These are phyloP conservation scores for Coemansia sp. DNA, from an alignment of 192 early-diverging fungal genomes.

Conservation along the genomic window DNA sequence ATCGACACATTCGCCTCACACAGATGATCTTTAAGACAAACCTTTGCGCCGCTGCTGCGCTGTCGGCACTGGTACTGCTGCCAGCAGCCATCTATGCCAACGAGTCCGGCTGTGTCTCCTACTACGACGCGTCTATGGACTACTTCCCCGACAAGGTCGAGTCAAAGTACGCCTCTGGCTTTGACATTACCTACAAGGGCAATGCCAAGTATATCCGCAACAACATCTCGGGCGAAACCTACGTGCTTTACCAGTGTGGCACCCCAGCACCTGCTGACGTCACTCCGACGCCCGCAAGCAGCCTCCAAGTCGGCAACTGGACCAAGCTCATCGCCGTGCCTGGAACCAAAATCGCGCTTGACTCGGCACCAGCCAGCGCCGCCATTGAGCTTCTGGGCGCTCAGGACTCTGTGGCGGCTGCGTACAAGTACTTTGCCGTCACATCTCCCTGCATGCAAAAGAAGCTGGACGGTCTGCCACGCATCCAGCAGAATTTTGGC, in stretches of 20 bases:
- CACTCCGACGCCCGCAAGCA: slow-evolving; percentile 51
- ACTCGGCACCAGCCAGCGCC: slow-evolving; percentile 50
- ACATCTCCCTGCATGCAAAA: slow-evolving; percentile 60
- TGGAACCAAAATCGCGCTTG: slow-evolving; percentile 38
- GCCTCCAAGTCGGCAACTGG: slow-evolving; percentile 51
- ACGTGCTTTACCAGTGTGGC: slow-evolving; percentile 75
- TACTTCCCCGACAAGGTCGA: slow-evolving; percentile 59
- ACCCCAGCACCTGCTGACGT: slow-evolving; percentile 56
- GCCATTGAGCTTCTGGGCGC: slow-evolving; percentile 44
- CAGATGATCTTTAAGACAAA: slow-evolving; percentile 35
- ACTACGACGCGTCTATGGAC: slow-evolving; percentile 36
- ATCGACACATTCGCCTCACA: neutral
- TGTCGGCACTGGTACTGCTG: slow-evolving; percentile 16
- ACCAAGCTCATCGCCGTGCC: slow-evolving; percentile 51
- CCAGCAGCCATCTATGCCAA: slow-evolving; percentile 20
- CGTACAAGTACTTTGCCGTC: slow-evolving; percentile 43
- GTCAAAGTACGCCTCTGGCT: slow-evolving; percentile 61
- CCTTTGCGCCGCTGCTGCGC: slow-evolving; percentile 14
- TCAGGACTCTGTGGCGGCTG: slow-evolving; percentile 37
- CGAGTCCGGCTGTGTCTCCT: slow-evolving; percentile 32
- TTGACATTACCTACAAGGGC: slow-evolving; percentile 63
- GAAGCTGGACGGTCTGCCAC: slow-evolving; percentile 49
- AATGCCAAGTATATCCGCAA: slow-evolving; percentile 72
- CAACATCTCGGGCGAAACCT: slow-evolving; percentile 57
- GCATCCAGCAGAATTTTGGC: slow-evolving; percentile 42